A percentile compares a stretch with the other conserved stretches of the same genome.
phyloP scores from a whole-genome alignment of 73 alveolate genomes.

The Symbiodinium pilosum region DNA sequence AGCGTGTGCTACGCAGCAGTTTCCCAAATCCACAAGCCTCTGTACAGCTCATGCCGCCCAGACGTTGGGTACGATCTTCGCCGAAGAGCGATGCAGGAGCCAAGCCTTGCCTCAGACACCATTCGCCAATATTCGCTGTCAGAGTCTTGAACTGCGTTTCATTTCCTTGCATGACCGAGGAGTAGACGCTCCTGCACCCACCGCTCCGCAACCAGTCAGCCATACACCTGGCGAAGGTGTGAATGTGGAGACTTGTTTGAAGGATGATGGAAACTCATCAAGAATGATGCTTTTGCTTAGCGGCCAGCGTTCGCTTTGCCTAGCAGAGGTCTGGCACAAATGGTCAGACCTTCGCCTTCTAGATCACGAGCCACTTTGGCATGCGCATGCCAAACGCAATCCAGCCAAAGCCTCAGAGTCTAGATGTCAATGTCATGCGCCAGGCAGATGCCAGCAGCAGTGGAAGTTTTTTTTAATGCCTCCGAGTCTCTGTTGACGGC shows the following conservation, averaged over 20 bases:
- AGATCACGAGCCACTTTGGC: conserved; percentile 74
- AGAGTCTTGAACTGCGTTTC: background rate
- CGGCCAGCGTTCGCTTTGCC: background rate
- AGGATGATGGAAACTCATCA: too few relatives aligned
- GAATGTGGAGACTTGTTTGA: background rate
- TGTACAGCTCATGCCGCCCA: background rate
- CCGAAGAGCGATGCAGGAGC: conserved; percentile 1
- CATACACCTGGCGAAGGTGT: background rate
- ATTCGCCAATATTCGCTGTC: too few relatives aligned
- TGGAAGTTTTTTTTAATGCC: too few relatives aligned
- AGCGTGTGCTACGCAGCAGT: too few relatives aligned
- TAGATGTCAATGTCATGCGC: background rate
- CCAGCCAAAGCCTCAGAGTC: conserved; percentile 8
- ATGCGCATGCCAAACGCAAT: conserved; percentile 33
- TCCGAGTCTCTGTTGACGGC: too few relatives aligned
- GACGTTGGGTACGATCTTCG: conserved; percentile 20
- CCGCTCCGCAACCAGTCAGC: background rate
- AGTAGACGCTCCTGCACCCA: background rate
- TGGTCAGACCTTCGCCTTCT: conserved; percentile 82
- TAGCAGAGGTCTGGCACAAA: conserved; percentile 69
- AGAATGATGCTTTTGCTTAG: too few relatives aligned
- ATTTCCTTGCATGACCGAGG: too few relatives aligned
- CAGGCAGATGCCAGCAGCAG: too few relatives aligned
- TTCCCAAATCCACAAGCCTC: background rate
- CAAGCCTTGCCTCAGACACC: too few relatives aligned